Conservation (phyloP, 345 rosid genomes). For the Linum lewisii region DNA sequence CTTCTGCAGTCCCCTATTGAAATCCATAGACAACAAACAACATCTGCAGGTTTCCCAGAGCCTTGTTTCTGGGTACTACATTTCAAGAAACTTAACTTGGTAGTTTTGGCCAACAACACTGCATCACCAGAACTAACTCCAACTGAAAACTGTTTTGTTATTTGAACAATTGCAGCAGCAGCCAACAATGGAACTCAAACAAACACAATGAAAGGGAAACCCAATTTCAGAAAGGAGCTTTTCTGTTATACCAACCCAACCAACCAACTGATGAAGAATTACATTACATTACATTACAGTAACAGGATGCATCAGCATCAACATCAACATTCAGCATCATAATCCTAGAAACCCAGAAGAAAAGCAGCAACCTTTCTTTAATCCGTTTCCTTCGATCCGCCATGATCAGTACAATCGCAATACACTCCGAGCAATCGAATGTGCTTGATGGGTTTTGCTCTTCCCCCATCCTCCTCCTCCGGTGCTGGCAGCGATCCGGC, state of each 20-base stretch:
- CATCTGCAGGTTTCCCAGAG: not conserved
- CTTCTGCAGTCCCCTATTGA: not conserved
- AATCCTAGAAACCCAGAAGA: conserved; percentile 18
- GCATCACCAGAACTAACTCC: not conserved
- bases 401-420: conserved; percentile 69
- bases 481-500: conserved; percentile 32
- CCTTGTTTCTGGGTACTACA: not conserved
- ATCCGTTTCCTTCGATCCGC: conserved; percentile 20
- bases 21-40: not conserved
- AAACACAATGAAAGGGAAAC: conserved; percentile 22
- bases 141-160: conserved; percentile 29
- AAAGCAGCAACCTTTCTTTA: not conserved
- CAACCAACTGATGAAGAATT: conserved; percentile 21
- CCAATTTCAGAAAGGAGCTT: conserved; percentile 27
- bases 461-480: conserved; percentile 39
- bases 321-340: too few species aligned
- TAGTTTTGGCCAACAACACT: not conserved
- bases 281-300: not conserved
- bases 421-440: conserved; percentile 61
- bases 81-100: not conserved
- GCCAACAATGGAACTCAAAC: conserved; percentile 27
- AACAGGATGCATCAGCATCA: conserved; percentile 41
- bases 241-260: conserved; percentile 27
- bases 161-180: conserved; percentile 21
- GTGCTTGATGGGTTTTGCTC: conserved; percentile 49